A percentile compares a stretch with the other conserved stretches of the same genome.
Evolutionary conservation across 257 asterid genomes (phyloP).

Genomic region (Ocimum tenuiflorum): DNA sequence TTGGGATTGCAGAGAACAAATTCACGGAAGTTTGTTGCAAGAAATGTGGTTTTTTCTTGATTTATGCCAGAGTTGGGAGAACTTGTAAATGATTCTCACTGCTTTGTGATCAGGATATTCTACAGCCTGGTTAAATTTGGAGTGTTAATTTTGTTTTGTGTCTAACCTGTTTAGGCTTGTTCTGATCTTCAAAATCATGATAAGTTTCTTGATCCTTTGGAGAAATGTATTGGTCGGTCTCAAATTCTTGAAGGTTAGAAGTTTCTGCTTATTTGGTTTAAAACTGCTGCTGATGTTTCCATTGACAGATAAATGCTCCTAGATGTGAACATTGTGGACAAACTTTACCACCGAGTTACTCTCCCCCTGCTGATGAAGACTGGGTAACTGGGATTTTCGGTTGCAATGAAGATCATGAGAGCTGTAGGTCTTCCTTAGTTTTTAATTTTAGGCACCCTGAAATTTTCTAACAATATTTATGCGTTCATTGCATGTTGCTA

Average conservation of each 20-base stretch:
- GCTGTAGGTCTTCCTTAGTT: constrained; percentile 34
- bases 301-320: constrained; percentile 45
- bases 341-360: constrained; percentile 52
- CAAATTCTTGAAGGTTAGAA: not conserved
- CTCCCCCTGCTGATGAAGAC: constrained; percentile 68
- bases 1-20: not conserved
- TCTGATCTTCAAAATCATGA: not conserved
- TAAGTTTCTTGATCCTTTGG: not conserved
- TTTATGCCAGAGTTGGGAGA: too few species aligned
- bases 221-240: not conserved
- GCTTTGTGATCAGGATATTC: not conserved
- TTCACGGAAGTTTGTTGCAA: too few species aligned
- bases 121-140: too few species aligned
- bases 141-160: too few species aligned
- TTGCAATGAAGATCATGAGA: constrained; percentile 55
- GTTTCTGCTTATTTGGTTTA: not conserved
- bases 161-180: not conserved
- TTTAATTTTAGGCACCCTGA: not conserved
- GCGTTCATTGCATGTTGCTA: not conserved
- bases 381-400: constrained; percentile 74
- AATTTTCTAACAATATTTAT: too few species aligned
- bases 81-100: not conserved
- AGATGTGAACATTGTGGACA: constrained; percentile 74
- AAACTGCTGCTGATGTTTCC: constrained; percentile 7
- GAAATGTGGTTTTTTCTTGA: too few species aligned